Evolutionary conservation across 148 eudicot genomes (phyloP).

Genomic region (Chenopodium berlandieri): DNA sequence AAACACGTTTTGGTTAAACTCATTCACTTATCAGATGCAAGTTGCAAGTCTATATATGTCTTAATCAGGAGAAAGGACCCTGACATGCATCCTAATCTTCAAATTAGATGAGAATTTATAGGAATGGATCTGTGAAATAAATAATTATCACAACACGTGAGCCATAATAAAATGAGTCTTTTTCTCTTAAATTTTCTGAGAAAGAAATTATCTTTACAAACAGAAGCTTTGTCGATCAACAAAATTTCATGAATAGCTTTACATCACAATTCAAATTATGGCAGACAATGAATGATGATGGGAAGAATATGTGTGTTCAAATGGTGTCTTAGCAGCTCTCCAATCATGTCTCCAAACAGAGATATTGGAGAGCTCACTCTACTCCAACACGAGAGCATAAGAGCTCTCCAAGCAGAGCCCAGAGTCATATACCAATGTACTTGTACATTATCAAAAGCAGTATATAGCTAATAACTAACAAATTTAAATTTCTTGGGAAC

Average conservation of each 20-base stretch:
- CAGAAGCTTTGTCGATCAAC: constrained; percentile 9
- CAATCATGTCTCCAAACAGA: too few species aligned
- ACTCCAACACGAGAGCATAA: too few species aligned
- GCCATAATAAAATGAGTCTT: not conserved
- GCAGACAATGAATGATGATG: not conserved
- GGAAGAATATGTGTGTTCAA: not conserved
- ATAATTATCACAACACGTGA: not conserved
- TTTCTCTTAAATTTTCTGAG: not conserved
- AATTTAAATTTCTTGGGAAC: not conserved
- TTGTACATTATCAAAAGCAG: not conserved
- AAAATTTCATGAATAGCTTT: not conserved
- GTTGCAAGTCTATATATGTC: not conserved
- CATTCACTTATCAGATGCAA: not conserved
- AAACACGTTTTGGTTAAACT: not conserved
- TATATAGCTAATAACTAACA: not conserved
- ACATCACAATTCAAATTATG: not conserved
- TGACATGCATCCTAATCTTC: not conserved
- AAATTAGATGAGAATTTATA: not conserved
- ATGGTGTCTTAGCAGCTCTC: too few species aligned
- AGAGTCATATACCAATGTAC: too few species aligned
- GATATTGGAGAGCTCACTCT: too few species aligned
- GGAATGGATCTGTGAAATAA: not conserved
- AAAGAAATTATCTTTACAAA: not conserved
- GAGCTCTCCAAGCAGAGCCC: too few species aligned
- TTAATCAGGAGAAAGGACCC: not conserved